Evolutionary conservation across 1,284 basidiomycete species (phyloP), one percentile per base, ranked within the genome.

Genomic region (Ustilago cynodontis): DNA sequence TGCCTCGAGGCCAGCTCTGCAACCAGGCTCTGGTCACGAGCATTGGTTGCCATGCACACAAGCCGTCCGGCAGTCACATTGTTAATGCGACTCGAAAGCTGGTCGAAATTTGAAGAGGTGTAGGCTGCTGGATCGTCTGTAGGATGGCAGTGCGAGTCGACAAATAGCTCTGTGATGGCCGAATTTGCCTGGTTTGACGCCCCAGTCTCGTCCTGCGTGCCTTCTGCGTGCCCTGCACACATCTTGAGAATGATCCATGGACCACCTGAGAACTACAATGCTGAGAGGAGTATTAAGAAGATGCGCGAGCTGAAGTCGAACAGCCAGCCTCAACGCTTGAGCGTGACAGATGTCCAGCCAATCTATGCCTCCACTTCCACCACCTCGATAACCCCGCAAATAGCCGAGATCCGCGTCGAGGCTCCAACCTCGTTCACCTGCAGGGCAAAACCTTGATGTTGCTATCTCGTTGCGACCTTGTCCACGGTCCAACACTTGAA

Each of bases 91-190:
- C 45, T 20, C 1, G 61, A 58, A 20, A 82, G 74, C 18, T 59
- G 64, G 31, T 79, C 71, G 18, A 61, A 29, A 28, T 55, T 53
- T 7, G 51, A 50, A 31, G 61, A 55, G 22, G 55, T 56, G 39
- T 62, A 71, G 31, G 72, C 68, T 31, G 56, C 10, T 18, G 80
- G 78, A 59, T 80, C 81, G 33, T 85, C 82, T 14, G 82, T 82
- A 2, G 83, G 79, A 49, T 85, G 83, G 60, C 79, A 81, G 53
- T 85, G 83, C 14, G 81, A 72, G 53, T 77, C 78, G 6, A 74
- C 68, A 10, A 78, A 59, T 14, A 73, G 56, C n/a, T 24, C 53
- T 14, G 63, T 67, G 20, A 77, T 51, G 4, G 31, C 50, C 10
- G 37, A 11, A 3, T 54, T 4, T 1, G 65, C 56, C 24, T 50